Conservation (phyloP, 208 protist species). For the Trypanosoma mega region DNA sequence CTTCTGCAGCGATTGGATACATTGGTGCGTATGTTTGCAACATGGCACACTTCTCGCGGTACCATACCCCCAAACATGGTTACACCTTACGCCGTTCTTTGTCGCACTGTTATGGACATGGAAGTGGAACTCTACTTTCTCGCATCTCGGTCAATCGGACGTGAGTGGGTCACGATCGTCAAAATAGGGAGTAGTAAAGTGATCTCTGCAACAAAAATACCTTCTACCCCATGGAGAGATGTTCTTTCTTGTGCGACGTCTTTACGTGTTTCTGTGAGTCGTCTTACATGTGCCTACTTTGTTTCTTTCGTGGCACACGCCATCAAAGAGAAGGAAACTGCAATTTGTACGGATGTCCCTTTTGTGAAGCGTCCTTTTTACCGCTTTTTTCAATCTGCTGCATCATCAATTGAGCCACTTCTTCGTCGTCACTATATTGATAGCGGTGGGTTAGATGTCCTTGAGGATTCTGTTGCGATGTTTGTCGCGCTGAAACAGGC, state of each 20-base stretch:
- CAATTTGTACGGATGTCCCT: background rate
- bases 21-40: background rate
- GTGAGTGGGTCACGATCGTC: slow-evolving; percentile 6
- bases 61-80: background rate
- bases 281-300: slow-evolving; percentile 9
- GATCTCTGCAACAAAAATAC: background rate
- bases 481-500: slow-evolving; percentile 23
- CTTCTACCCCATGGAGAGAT: slow-evolving; percentile 3
- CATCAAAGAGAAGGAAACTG: background rate
- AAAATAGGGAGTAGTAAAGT: background rate
- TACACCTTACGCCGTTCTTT: slow-evolving; percentile 15
- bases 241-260: background rate
- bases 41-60: slow-evolving; percentile 2
- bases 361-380: slow-evolving; percentile 11
- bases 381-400: slow-evolving; percentile 26
- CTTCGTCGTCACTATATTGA: slow-evolving; percentile 57
- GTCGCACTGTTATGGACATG: slow-evolving; percentile 22
- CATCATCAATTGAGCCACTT: slow-evolving; percentile 35
- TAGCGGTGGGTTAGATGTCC: slow-evolving; percentile 4
- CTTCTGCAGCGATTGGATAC: slow-evolving; percentile 7
- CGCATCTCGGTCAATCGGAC: slow-evolving; percentile 2
- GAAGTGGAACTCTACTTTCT: slow-evolving; percentile 28
- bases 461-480: slow-evolving; percentile 5
- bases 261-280: slow-evolving; percentile 14
- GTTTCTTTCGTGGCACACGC: slow-evolving; percentile 5